Percentiles rank a stretch among this genome's conserved stretches.
Evolutionary conservation across 2,329 filamentous ascomycete species (phyloP).

Genomic region (Metarhizium rileyi): DNA sequence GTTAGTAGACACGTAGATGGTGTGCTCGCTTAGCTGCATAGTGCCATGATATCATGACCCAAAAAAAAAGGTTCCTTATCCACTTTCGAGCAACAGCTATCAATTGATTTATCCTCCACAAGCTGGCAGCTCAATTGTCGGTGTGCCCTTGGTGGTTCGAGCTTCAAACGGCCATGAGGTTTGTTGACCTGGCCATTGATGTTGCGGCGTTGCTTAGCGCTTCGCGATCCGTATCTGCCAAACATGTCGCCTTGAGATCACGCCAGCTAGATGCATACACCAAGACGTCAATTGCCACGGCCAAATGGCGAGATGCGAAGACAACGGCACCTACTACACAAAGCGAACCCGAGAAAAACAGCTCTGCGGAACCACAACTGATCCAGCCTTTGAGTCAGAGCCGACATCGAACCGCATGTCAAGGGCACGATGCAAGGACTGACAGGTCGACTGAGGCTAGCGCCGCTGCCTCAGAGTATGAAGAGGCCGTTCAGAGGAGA

Average conservation of each 20-base stretch:
- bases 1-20: not conserved
- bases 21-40: slow-evolving; percentile 22
- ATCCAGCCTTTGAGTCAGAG: not conserved
- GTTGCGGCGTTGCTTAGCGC: slow-evolving; percentile 60
- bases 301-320: slow-evolving; percentile 20
- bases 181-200: slow-evolving; percentile 59
- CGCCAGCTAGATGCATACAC: slow-evolving; percentile 43
- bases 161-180: slow-evolving; percentile 36
- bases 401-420: not conserved
- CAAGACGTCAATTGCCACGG: slow-evolving; percentile 34
- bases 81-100: not conserved
- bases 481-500: slow-evolving; percentile 7
- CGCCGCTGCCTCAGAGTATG: not conserved
- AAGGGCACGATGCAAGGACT: not conserved
- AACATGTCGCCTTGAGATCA: slow-evolving; percentile 48
- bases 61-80: not conserved
- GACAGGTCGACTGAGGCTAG: not conserved
- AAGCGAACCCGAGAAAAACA: not conserved
- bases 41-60: slow-evolving; percentile 13
- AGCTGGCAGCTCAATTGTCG: slow-evolving; percentile 6
- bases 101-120: too few relatives aligned
- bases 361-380: not conserved
- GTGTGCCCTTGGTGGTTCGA: slow-evolving; percentile 15
- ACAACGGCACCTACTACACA: not conserved
- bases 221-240: slow-evolving; percentile 56